A percentile compares a stretch with the other conserved stretches of the same genome.
Evolutionary conservation across 2,329 filamentous ascomycete species (phyloP).

Genomic region (Rutstroemia sp.): DNA sequence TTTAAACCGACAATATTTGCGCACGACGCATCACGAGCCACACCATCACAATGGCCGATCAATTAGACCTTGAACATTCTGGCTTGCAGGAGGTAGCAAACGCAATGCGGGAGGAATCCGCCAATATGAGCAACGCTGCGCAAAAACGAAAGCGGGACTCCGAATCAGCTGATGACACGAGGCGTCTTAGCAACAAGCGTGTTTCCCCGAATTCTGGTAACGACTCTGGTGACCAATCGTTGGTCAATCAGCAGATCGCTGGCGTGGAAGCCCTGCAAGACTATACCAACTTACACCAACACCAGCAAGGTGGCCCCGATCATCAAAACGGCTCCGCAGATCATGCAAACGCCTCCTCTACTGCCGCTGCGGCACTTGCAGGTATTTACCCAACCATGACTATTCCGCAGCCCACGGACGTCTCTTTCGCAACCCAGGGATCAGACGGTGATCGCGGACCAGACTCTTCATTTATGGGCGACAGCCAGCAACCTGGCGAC

Average conservation of each 20-base stretch:
- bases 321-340: constrained; percentile 46
- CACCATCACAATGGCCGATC: constrained; percentile 26
- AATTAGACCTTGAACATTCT: constrained; percentile 29
- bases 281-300: constrained; percentile 35
- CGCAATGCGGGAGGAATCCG: constrained; percentile 29
- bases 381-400: constrained; percentile 44
- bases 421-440: constrained; percentile 40
- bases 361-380: constrained; percentile 45
- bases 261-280: constrained; percentile 29
- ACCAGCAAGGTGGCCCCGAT: constrained; percentile 37
- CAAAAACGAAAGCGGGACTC: constrained; percentile 31
- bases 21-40: constrained; percentile 20
- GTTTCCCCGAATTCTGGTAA: constrained; percentile 27
- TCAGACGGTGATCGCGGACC: constrained; percentile 33
- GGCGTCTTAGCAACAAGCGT: constrained; percentile 29
- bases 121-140: constrained; percentile 14
- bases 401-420: constrained; percentile 46
- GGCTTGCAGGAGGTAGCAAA: constrained; percentile 32
- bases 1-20: constrained; percentile 23
- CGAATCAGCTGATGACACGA: constrained; percentile 30
- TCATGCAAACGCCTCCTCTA: constrained; percentile 41
- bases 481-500: constrained; percentile 24
- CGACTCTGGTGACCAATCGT: constrained; percentile 18
- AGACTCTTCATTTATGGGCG: constrained; percentile 35
- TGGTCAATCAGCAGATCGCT: constrained; percentile 22